Conservation (phyloP, 1,284 basidiomycete species). For the Psilocybe mexicana region DNA sequence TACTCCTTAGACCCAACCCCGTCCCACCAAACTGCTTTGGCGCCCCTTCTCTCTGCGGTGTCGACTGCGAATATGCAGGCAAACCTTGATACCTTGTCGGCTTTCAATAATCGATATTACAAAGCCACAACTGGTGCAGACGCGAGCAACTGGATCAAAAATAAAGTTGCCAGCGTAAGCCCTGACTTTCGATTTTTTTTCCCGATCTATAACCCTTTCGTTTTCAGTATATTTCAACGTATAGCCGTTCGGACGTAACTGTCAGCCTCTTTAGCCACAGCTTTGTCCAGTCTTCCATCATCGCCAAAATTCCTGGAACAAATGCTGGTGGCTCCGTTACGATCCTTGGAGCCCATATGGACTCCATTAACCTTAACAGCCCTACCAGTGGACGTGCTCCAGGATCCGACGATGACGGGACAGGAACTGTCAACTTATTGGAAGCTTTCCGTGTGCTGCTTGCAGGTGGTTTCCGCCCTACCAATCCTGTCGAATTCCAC, state of each 20-base stretch:
- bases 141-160: constrained; percentile 41
- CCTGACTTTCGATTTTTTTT: neutral
- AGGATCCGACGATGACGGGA: constrained; percentile 72
- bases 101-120: constrained; percentile 51
- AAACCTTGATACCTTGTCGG: constrained; percentile 38
- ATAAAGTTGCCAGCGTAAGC: constrained; percentile 34
- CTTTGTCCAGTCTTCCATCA: constrained; percentile 68
- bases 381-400: constrained; percentile 52
- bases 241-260: constrained; percentile 42
- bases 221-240: constrained; percentile 12
- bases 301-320: constrained; percentile 50
- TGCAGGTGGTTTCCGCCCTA: constrained; percentile 50
- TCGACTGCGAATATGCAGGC: constrained; percentile 44
- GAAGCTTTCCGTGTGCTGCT: constrained; percentile 62
- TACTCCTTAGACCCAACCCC: constrained; percentile 35
- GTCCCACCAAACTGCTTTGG: constrained; percentile 39
- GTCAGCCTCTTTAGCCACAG: constrained; percentile 59
- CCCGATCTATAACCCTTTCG: neutral
- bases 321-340: constrained; percentile 42
- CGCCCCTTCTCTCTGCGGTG: constrained; percentile 38
- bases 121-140: constrained; percentile 39
- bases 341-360: constrained; percentile 67
- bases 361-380: constrained; percentile 54
- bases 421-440: constrained; percentile 66
- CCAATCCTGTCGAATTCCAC: constrained; percentile 66